Evolutionary conservation across 768 basidiomycete species (phyloP).

Genomic region (Phanerochaete sordida): DNA sequence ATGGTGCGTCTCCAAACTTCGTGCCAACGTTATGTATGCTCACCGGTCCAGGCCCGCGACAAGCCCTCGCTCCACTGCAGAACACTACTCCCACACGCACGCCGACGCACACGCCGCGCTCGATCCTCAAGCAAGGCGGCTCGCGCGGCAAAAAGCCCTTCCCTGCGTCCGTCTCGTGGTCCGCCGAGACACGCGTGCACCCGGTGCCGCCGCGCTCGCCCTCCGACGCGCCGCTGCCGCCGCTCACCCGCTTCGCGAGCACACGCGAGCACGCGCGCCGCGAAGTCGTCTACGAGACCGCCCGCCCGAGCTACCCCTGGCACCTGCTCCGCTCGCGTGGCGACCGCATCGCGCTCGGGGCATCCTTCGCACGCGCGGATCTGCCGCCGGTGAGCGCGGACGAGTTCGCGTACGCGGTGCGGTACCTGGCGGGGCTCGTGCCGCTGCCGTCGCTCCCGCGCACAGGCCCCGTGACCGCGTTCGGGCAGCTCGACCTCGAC

Average conservation of each 20-base stretch:
- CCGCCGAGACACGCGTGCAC: not conserved
- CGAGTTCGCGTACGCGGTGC: not conserved
- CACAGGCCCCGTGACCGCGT: no score
- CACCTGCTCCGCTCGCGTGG: not conserved
- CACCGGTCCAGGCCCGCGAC: not conserved
- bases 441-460: not conserved
- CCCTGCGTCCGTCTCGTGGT: not conserved
- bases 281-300: not conserved
- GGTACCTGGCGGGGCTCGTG: conserved; percentile 1
- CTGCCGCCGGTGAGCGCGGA: no score
- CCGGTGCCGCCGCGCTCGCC: not conserved
- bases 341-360: not conserved
- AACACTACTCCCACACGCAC: not conserved
- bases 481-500: no score
- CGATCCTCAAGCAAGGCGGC: not conserved
- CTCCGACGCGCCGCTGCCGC: not conserved
- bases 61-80: not conserved
- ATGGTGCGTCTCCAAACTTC: not conserved
- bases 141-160: not conserved
- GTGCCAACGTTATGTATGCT: no score
- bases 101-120: not conserved
- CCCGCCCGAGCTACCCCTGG: not conserved
- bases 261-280: not conserved
- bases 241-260: not conserved
- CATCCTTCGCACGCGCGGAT: no score